A percentile compares a stretch with the other conserved stretches of the same genome.
phyloP scores from a whole-genome alignment of 2,329 filamentous ascomycete genomes.

The Colletotrichum nymphaeae region DNA sequence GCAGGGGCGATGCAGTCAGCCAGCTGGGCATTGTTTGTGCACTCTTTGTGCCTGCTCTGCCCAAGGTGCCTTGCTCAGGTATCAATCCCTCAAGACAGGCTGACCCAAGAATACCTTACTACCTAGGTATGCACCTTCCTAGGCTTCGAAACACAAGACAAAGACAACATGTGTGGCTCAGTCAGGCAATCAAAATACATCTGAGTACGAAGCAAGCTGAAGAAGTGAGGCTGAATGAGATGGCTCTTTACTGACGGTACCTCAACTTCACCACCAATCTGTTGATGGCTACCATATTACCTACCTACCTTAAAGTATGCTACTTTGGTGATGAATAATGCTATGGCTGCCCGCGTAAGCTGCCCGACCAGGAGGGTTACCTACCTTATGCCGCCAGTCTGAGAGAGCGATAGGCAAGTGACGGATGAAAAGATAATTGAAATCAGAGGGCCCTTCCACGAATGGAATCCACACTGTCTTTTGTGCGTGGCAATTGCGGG shows the following conservation, averaged over 20 bases:
- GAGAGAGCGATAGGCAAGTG: not conserved
- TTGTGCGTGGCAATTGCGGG: constrained; percentile 28
- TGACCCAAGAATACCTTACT: constrained; percentile 9
- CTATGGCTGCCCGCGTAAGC: not conserved
- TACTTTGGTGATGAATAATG: not conserved
- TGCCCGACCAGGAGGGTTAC: not conserved
- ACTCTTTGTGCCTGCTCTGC: not conserved
- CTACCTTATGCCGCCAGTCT: not conserved
- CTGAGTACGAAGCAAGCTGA: not conserved
- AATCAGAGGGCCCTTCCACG: not conserved
- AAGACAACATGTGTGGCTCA: constrained; percentile 6
- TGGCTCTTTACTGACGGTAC: not conserved
- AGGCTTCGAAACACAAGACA: constrained; percentile 8
- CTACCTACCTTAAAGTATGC: too few species aligned
- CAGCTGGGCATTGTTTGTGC: not conserved
- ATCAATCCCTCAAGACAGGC: not conserved
- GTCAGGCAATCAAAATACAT: constrained; percentile 13
- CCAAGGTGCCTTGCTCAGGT: not conserved
- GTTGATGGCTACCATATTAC: not conserved
- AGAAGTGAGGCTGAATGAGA: not conserved
- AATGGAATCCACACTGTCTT: constrained; percentile 27
- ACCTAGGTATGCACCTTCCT: not conserved
- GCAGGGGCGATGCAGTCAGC: not conserved
- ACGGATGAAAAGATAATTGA: not conserved
- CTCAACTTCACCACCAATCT: not conserved